These are phyloP conservation scores for Rhodotorula diobovata DNA, from an alignment of 768 basidiomycete genomes.

Conservation along the genomic window DNA sequence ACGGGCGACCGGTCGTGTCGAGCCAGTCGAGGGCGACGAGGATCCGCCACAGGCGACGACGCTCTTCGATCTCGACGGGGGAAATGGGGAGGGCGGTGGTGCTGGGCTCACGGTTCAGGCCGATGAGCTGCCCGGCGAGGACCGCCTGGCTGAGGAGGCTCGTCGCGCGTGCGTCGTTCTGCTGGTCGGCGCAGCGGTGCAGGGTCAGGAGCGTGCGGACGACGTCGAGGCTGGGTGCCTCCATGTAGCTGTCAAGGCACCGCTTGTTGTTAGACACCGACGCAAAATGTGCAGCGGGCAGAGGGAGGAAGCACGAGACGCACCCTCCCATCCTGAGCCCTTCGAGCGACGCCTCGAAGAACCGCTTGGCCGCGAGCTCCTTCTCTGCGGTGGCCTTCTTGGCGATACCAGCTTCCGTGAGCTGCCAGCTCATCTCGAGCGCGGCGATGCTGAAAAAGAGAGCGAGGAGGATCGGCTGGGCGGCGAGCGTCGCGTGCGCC, in stretches of 20 bases:
- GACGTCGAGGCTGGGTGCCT: slow-evolving; percentile 26
- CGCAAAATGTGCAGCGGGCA: too few relatives aligned
- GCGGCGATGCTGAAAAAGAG: slow-evolving; percentile 24
- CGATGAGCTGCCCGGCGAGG: slow-evolving; percentile 12
- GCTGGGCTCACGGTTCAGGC: slow-evolving; percentile 32
- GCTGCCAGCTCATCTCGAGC: slow-evolving; percentile 19
- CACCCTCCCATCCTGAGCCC: slow-evolving; percentile 26
- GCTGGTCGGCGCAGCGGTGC: slow-evolving; percentile 6
- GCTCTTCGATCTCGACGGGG: slow-evolving; percentile 25
- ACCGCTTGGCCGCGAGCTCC: slow-evolving; percentile 21
- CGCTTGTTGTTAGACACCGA: not conserved
- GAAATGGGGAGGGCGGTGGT: not conserved
- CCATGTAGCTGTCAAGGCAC: slow-evolving; percentile 6
- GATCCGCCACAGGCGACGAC: slow-evolving; percentile 31
- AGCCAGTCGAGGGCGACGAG: slow-evolving; percentile 31
- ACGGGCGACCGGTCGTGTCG: slow-evolving; percentile 9
- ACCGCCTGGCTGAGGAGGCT: slow-evolving; percentile 17
- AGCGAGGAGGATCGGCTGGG: slow-evolving; percentile 27
- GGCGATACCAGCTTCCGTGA: slow-evolving; percentile 3
- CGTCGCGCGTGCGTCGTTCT: not conserved
- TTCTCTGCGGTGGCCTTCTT: not conserved
- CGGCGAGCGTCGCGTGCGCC: slow-evolving; percentile 4
- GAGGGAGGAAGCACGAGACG: not conserved
- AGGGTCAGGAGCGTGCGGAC: slow-evolving; percentile 31
- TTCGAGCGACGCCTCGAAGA: slow-evolving; percentile 25